Evolutionary conservation across 139 green algal species (phyloP), one percentile per base, ranked within the genome.

Genomic region (Zygnema cylindricum): DNA sequence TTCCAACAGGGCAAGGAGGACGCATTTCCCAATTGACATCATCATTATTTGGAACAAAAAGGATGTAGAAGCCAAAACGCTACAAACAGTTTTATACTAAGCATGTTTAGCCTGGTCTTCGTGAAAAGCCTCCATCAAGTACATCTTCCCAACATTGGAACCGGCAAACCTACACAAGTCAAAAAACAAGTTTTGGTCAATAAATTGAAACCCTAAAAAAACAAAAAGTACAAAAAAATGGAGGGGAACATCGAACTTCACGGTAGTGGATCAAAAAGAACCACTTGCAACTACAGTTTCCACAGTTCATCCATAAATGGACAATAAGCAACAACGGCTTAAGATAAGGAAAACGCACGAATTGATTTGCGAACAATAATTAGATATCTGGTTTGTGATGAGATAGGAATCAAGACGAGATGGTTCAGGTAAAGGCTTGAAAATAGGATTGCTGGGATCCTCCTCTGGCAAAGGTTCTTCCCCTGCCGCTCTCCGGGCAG

Each of bases 381-480:
- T 90, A 55, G 85, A 73, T n/a, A 95, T 87, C 82, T 95, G 92
- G 55, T 94, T 93, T 30, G 79, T 90, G 81, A 99, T 94, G 33
- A 99, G 94, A 91, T 96, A 97, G 55, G 86, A 92, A 86, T 99
- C 97, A 82, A 99, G 90, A 69, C 95, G 92, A 43, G 86, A 94
- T 33, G 97, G 98, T 93, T 99, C 97, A 0, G 95, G 85, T 0
- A 96, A 87, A 1, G 96, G 93, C 92, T 98, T 98, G 93, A 97
- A 98, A 87, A 95, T 89, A 22, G 88, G 92, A 81, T 94, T 94
- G 76, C 43, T 89, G 0, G 95, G 94, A 87, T 99, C 97, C 91
- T 99, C 97, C 91, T 99, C 98, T 0, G 96, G 94, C 88, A 99
- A 93, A 32, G 93, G 90, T 89, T 99, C 98, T 91, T 98, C 96